phyloP scores from a whole-genome alignment of 176 grass and related monocot species.

The Leersia perrieri region DNA sequence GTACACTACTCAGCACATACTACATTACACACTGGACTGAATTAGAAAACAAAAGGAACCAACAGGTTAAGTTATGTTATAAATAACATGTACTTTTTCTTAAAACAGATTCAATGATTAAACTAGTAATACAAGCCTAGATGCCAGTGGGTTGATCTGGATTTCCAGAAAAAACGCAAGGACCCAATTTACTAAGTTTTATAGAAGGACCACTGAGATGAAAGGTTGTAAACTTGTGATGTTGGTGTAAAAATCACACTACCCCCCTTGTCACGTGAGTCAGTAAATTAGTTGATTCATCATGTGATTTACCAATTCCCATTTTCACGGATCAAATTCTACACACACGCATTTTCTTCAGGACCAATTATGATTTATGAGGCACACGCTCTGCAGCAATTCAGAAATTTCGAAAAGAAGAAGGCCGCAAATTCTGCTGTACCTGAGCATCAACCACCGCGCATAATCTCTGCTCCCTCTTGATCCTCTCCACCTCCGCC shows the following conservation, averaged over 20 bases:
- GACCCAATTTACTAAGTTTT: not conserved
- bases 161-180: not conserved
- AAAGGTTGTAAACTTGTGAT: not conserved
- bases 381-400: not conserved
- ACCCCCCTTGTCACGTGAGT: not conserved
- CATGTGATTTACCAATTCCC: not conserved
- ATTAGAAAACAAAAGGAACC: not conserved
- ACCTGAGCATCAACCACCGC: slow-evolving; percentile 59
- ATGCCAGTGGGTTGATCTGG: not conserved
- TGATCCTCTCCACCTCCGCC: slow-evolving; percentile 41
- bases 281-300: slow-evolving; percentile 6
- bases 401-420: not conserved
- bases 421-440: not conserved
- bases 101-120: not conserved
- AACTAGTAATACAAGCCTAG: not conserved
- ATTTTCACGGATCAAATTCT: not conserved
- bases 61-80: not conserved
- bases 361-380: not conserved
- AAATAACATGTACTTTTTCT: not conserved
- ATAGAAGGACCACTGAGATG: not conserved
- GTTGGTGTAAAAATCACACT: not conserved
- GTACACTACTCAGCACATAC: not conserved
- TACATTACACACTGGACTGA: not conserved
- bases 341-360: not conserved
- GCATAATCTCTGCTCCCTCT: slow-evolving; percentile 40